These are phyloP conservation scores for Mucor irregularis DNA, from an alignment of 371 early-diverging fungal species.

Conservation along the genomic window DNA sequence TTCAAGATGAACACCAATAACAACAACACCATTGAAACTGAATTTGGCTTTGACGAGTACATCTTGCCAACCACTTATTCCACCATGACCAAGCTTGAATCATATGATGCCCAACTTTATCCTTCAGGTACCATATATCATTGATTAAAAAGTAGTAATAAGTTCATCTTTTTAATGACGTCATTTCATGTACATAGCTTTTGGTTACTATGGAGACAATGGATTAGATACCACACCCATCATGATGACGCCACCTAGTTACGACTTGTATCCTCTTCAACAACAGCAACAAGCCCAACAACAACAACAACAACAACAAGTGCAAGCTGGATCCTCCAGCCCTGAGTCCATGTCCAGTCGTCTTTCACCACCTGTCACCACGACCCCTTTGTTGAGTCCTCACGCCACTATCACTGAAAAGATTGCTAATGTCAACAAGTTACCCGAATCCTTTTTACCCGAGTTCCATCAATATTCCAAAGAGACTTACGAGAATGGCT, in stretches of 20 bases:
- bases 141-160: neutral
- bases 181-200: constrained; percentile 13
- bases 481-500: constrained; percentile 50
- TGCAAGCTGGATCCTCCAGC: constrained; percentile 27
- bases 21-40: constrained; percentile 32
- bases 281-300: too few species aligned
- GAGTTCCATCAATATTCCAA: constrained; percentile 53
- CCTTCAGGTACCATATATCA: constrained; percentile 44
- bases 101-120: constrained; percentile 43
- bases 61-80: constrained; percentile 46
- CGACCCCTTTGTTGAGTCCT: constrained; percentile 23
- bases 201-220: constrained; percentile 28
- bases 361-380: constrained; percentile 29
- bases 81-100: constrained; percentile 36
- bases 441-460: constrained; percentile 51
- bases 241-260: constrained; percentile 15
- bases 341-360: constrained; percentile 34
- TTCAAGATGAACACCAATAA: constrained; percentile 14
- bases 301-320: neutral
- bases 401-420: constrained; percentile 34
- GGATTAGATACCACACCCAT: constrained; percentile 22
- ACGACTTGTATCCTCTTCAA: constrained; percentile 21
- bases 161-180: constrained; percentile 5
- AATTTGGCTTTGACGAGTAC: constrained; percentile 52
- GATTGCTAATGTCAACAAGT: constrained; percentile 47